Evolutionary conservation across 106 monocot species (phyloP).

Genomic region (Dendrobium huoshanense): DNA sequence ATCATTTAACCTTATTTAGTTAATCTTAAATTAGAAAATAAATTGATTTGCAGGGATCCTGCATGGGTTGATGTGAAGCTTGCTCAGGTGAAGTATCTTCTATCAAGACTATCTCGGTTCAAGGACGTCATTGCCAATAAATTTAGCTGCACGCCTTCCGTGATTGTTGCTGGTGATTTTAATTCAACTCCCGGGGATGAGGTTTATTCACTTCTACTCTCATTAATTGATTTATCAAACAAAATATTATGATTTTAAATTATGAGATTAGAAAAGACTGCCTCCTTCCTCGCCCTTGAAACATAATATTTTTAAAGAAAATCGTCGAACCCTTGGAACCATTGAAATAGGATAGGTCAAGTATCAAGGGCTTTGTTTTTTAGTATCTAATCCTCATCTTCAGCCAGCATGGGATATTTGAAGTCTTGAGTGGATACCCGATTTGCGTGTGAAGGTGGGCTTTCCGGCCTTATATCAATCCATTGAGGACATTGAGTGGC

Average conservation of each 20-base stretch:
- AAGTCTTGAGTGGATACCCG: neutral
- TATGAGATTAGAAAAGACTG: too few species aligned
- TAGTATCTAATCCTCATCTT: neutral
- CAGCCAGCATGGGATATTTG: neutral
- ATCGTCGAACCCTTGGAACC: neutral
- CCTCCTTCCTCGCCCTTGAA: too few species aligned
- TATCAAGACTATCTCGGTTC: slow-evolving; percentile 50
- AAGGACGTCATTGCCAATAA: slow-evolving; percentile 34
- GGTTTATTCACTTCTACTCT: slow-evolving; percentile 22
- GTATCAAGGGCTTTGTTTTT: neutral
- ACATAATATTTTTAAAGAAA: neutral
- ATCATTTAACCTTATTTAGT: neutral
- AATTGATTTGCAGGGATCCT: slow-evolving; percentile 59
- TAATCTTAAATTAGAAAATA: neutral
- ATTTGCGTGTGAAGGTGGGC: neutral
- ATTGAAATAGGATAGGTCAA: neutral
- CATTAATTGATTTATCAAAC: too few species aligned
- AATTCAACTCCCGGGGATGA: slow-evolving; percentile 92
- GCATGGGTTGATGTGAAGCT: slow-evolving; percentile 83
- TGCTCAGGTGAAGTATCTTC: slow-evolving; percentile 81
- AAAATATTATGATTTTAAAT: too few species aligned
- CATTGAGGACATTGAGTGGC: neutral
- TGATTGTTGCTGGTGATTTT: slow-evolving; percentile 79
- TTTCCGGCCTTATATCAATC: neutral
- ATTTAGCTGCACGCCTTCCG: slow-evolving; percentile 48